Conservation (phyloP, 768 basidiomycete species). For the Psilocybe cyanescens region DNA sequence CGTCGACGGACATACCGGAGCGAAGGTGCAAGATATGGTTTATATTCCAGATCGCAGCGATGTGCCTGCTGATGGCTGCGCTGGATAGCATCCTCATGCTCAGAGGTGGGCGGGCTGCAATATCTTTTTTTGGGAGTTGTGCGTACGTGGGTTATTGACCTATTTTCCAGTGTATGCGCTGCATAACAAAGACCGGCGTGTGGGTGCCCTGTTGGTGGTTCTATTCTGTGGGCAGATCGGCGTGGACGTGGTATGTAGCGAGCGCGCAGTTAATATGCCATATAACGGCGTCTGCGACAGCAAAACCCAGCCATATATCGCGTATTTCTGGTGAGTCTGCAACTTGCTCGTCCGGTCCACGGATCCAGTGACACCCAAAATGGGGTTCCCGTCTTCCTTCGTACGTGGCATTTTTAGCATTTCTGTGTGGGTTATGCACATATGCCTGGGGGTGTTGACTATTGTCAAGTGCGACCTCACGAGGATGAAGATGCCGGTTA, state of each 20-base stretch:
- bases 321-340: slow-evolving; percentile 12
- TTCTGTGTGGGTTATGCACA: slow-evolving; percentile 13
- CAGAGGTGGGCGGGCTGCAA: not conserved
- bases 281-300: not conserved
- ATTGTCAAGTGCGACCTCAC: not conserved
- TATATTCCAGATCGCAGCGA: not conserved
- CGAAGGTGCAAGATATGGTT: not conserved
- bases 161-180: not conserved
- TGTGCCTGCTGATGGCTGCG: not conserved
- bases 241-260: not conserved
- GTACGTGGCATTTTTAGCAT: slow-evolving; percentile 1
- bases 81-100: slow-evolving; percentile 1
- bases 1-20: not conserved
- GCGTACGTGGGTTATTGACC: not conserved
- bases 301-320: slow-evolving; percentile 4
- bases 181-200: not conserved
- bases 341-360: too few relatives aligned
- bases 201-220: not conserved
- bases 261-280: not conserved
- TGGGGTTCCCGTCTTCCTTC: too few relatives aligned
- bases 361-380: too few relatives aligned
- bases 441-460: slow-evolving; percentile 8
- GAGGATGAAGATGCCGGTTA: slow-evolving; percentile 8
- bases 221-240: not conserved
- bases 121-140: not conserved